Percentiles rank a stretch among this genome's conserved stretches.
Evolutionary conservation across 805 yeast genomes (phyloP).

Genomic region (Saccharomycopsis guyanensis): DNA sequence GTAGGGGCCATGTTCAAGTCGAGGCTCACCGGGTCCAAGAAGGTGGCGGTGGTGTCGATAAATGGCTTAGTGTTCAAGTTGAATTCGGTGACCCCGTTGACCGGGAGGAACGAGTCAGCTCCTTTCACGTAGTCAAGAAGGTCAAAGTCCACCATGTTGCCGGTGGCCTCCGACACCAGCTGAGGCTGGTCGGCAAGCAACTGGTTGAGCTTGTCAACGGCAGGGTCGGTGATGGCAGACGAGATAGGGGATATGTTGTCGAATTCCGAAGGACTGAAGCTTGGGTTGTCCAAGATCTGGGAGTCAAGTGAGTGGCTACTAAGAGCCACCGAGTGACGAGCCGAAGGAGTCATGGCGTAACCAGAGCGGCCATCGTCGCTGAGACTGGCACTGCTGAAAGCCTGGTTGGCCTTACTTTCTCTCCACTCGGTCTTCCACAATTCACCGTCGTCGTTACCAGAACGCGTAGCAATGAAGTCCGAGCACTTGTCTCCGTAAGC

Average conservation of each 20-base stretch:
- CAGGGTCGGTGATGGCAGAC: background rate
- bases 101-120: background rate
- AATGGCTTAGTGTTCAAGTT: background rate
- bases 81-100: background rate
- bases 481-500: constrained; percentile 82
- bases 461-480: constrained; percentile 29
- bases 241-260: background rate
- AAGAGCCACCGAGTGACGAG: background rate
- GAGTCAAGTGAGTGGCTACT: background rate
- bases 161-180: background rate
- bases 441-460: background rate
- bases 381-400: background rate
- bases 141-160: background rate
- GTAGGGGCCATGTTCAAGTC: background rate
- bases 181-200: background rate
- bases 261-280: background rate
- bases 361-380: too few relatives aligned
- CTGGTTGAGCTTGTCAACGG: background rate
- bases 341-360: background rate
- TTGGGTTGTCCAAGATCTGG: background rate
- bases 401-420: background rate
- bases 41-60: background rate
- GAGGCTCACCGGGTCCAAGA: background rate
- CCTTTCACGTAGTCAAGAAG: background rate
- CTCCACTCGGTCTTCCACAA: background rate